A percentile compares a stretch with the other conserved stretches of the same genome.
phyloP scores from a whole-genome alignment of 495 filamentous ascomycete species.

The Tuber umbilicatum region DNA sequence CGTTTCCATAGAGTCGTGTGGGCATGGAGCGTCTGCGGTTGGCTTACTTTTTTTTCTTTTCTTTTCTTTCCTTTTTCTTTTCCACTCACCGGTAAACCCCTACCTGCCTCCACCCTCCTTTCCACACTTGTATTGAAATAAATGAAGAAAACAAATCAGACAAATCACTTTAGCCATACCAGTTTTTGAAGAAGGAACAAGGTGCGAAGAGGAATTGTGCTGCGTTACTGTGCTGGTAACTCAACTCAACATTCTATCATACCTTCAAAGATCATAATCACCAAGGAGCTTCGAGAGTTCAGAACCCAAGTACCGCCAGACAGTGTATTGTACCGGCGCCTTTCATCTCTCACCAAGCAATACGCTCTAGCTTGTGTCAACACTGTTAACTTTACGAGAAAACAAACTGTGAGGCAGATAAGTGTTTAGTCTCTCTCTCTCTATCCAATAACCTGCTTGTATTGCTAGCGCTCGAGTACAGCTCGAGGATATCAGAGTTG shows the following conservation, averaged over 20 bases:
- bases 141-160: too few species aligned
- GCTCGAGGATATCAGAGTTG: not conserved
- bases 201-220: not conserved
- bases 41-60: not conserved
- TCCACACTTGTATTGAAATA: not conserved
- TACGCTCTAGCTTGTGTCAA: not conserved
- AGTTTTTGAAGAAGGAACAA: not conserved
- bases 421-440: not conserved
- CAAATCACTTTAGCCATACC: too few species aligned
- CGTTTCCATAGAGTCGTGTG: slow-evolving; percentile 9
- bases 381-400: not conserved
- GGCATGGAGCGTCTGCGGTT: not conserved
- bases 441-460: not conserved
- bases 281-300: not conserved
- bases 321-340: not conserved
- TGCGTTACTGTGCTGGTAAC: too few species aligned
- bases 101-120: not conserved
- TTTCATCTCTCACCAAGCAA: not conserved
- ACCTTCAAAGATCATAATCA: not conserved
- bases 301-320: not conserved
- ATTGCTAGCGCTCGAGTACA: not conserved
- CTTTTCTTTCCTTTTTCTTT: not conserved
- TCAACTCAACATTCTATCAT: too few species aligned
- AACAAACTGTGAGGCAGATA: not conserved
- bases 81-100: not conserved